Evolutionary conservation across 2,329 filamentous ascomycete genomes (phyloP).

Genomic region (Ceratocystis ficicola): DNA sequence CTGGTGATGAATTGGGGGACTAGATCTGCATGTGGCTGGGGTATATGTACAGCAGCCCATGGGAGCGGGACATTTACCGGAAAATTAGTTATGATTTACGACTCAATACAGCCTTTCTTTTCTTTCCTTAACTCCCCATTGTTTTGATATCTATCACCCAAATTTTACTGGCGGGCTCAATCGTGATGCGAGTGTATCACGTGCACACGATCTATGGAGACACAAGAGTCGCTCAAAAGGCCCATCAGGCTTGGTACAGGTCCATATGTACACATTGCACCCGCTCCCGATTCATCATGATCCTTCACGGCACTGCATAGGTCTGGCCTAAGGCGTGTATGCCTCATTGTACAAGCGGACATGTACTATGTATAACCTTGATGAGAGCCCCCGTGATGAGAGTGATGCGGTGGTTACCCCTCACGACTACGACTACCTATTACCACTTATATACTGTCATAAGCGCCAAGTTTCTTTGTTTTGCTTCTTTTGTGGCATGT

Average conservation of each 20-base stretch:
- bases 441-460: neutral
- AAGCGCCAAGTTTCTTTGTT: neutral
- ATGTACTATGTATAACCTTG: too few species aligned
- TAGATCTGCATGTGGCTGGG: neutral
- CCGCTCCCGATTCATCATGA: neutral
- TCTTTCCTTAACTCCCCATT: neutral
- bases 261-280: too few species aligned
- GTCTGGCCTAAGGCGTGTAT: neutral
- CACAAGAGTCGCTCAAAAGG: neutral
- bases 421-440: neutral
- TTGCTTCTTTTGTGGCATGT: neutral
- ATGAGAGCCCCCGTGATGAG: neutral
- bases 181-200: neutral
- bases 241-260: neutral
- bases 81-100: slow-evolving; percentile 5
- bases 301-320: neutral
- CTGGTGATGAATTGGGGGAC: neutral
- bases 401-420: slow-evolving; percentile 2
- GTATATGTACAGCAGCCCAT: neutral
- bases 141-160: neutral
- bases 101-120: neutral
- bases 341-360: too few species aligned
- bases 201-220: neutral
- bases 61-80: neutral
- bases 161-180: neutral